A percentile compares a stretch with the other conserved stretches of the same genome.
Evolutionary conservation across 1,284 basidiomycete genomes (phyloP).

Genomic region (Stygiomarasmius scandens): DNA sequence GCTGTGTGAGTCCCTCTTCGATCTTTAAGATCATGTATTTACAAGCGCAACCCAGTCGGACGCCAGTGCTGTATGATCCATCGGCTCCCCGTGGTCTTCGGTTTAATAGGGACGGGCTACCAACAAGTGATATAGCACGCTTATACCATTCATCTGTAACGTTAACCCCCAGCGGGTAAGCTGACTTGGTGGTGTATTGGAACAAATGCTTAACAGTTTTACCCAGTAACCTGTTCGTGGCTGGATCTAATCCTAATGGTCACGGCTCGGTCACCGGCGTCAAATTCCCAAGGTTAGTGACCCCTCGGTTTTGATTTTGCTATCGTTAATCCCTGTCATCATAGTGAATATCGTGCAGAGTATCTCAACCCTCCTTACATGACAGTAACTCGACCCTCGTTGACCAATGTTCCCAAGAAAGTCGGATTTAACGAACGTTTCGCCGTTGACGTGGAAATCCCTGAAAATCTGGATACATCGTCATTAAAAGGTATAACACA

Average conservation of each 20-base stretch:
- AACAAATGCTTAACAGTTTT: neutral
- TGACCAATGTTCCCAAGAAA: constrained; percentile 37
- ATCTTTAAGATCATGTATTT: neutral
- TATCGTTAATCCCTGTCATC: neutral
- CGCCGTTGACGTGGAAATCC: constrained; percentile 35
- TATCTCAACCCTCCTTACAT: constrained; percentile 51
- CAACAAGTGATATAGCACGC: constrained; percentile 45
- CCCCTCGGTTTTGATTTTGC: neutral
- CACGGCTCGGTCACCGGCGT: constrained; percentile 28
- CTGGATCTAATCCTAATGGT: constrained; percentile 52
- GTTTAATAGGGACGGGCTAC: constrained; percentile 48
- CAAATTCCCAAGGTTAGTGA: constrained; percentile 31
- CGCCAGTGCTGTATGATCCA: constrained; percentile 56
- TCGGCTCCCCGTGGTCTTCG: constrained; percentile 44
- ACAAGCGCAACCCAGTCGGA: constrained; percentile 27
- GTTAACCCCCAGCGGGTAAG: constrained; percentile 39
- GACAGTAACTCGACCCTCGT: constrained; percentile 36
- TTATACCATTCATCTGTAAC: constrained; percentile 47
- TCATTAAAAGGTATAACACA: neutral
- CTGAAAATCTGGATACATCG: constrained; percentile 27
- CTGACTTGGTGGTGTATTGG: neutral
- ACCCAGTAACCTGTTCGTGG: constrained; percentile 44
- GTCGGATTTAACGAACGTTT: constrained; percentile 41
- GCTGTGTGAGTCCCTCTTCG: constrained; percentile 22
- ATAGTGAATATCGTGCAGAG: constrained; percentile 50